Evolutionary conservation across 169 alveolate species (phyloP), one percentile per base, ranked within the genome.

Genomic region (Neospora caninum): DNA sequence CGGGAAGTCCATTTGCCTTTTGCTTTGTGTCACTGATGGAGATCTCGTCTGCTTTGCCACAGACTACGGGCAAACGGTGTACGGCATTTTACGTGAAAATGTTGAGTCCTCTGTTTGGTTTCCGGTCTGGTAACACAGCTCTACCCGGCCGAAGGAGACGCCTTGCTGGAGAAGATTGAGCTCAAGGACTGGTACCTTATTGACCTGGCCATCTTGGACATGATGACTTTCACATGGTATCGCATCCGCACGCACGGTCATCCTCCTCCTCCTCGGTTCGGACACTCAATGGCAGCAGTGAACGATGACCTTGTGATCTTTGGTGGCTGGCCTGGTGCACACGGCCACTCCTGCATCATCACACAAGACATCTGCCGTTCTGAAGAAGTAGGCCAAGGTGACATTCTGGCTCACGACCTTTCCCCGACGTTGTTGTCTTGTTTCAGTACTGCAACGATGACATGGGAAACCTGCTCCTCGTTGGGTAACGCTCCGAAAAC

Each of bases 101-200:
- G 58, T 22, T 22, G 18, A 49, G 18, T 49, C 58, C 27, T 13
- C 9, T 49, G 58, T 49, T 49, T 49, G 58, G 9, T 49, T 49
- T 13, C 18, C 58, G 58, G 9, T 22, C 58, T 49, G 58, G 27
- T 31, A 36, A 70, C 9, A 36, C 88, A 80, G 88, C 88, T 80
- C 0, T 25, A 34, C 7, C 42, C 88, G 29, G 38, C 88, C 16
- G 58, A 36, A 41, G 18, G 49, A 27, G 54, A 80, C 16, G 49
- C 43, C n/a, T 36, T 80, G 42, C 88, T 80, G 88, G 54, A 80
- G 38, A 80, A 80, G 34, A 31, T 80, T 36, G 88, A 80, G 49
- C 88, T 80, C 43, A 80, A 80, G 88, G 88, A 80, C 38, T 80
- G 88, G 88, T 80, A 80, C 53, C 34, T 39, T 25, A 80, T 80